Evolutionary conservation across 495 filamentous ascomycete species (phyloP), one percentile per base, ranked within the genome.

Genomic region (Poronia punctata): DNA sequence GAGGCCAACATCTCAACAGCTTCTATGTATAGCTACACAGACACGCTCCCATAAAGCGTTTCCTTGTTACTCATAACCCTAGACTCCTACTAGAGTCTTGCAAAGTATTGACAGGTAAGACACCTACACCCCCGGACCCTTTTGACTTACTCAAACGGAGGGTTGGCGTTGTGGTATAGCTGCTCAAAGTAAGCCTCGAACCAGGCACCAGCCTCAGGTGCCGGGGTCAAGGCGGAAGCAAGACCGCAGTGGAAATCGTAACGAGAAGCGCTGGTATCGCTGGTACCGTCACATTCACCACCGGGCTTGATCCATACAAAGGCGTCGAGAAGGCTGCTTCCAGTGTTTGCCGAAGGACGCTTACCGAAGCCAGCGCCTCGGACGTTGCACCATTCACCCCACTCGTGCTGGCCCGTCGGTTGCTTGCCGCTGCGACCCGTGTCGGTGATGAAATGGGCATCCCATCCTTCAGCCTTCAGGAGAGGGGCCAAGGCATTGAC

Each of bases 381-480:
- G 30, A 79, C 73, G 49, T 88, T 88, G 71, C 84, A 88, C 84
- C 84, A 88, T 62, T 88, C 76, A 46, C 82, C 84, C 80, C 82
- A 73, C 40, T 60, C 65, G 46, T 70, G 60, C 48, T 83, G 82
- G 7, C 74, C 71, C 29, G 77, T 75, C 38, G 82, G 71, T 38
- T 60, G 53, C n/a, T 52, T 48, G 4, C 65, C 65, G 19, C 41
- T 50, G 25, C 65, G 61, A 32, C 65, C 58, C 25, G 65, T 62
- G 48, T 73, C 69, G 15, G 62, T 61, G 47, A 73, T 83, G 66
- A 84, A 83, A 52, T 79, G 79, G 6, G 74, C 70, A 28, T 79
- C 66, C 54, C 77, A 82, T 14, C 84, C 83, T 15, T 61, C 62
- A 9, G 43, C 50, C 18, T 59, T 46, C 15, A 88, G 75, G 11